Evolutionary conservation across 2,329 filamentous ascomycete species (phyloP), one percentile per base, ranked within the genome.

Genomic region (Xylariaceae sp.): DNA sequence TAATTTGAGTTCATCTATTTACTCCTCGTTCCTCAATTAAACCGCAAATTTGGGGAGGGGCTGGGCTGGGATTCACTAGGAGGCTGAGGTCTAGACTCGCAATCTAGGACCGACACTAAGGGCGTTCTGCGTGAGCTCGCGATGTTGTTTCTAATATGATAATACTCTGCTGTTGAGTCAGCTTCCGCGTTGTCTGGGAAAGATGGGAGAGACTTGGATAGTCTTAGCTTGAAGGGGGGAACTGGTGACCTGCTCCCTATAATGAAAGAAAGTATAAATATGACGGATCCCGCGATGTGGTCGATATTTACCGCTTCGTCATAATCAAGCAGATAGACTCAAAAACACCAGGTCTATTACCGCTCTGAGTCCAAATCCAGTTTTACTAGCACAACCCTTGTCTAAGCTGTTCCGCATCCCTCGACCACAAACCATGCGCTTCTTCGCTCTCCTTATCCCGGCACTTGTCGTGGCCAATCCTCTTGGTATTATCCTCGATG

Each of bases 1-100:
- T 72, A 77, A 77, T 77, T 72, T 77, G 64, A 65, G 58, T 71
- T 76, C 73, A 77, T 78, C 72, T 77, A 76, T 72, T 26, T 66
- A 69, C 61, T 44, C 64, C 69, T 72, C 54, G 63, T 55, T 57
- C 52, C 47, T 42, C 48, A 63, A 69, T 77, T 77, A 74, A 76
- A 64, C 73, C 75, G 75, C 65, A 74, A 75, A 75, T 75, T 76
- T 69, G 66, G 56, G 57, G 57, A 40, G 57, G 65, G 67, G 65
- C 66, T 65, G 63, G 66, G 52, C 63, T 57, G 50, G 62, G 59
- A 56, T 61, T n/a, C 43, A 43, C 51, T 21, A 55, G 48, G 47
- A 49, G 52, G 55, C 59, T 63, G 62, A 61, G 59, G 56, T 58
- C 58, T 54, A 54, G 54, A 58, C 58, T 62, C 60, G 54, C 62